Evolutionary conservation across 352 stramenopile genomes (phyloP), one percentile per base, ranked within the genome.

Genomic region (Globisporangium cylindrosporum): DNA sequence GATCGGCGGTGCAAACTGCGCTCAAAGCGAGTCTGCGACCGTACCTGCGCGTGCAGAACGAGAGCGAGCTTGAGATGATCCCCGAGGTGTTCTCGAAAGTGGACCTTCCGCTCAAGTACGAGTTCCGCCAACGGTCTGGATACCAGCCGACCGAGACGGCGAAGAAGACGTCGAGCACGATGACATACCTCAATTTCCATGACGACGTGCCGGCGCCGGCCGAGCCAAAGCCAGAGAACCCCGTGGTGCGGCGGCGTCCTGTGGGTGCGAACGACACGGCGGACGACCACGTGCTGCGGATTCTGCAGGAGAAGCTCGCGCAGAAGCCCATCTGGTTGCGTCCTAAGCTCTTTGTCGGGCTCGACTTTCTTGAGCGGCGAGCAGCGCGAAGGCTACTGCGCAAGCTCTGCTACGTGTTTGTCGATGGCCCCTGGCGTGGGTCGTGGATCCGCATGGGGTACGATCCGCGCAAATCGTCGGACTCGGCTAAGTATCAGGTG

Each of bases 391-490:
- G 84, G 0, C 70, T 94, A 3, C 64, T 93, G 34, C 78, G 83
- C 5, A 86, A 87, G 57, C 68, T 94, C 59, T 94, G 87, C 74
- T 94, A 94, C 61, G 86, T 94, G 38, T 93, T 93, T 72, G 80
- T 93, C 6, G 86, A 93, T 62, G 87, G 87, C 3, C 87, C 87
- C 20, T 94, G 87, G 87, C 81, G 87, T 60, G 83, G 85, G 0
- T 92, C 82, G 57, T 94, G 84, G 84, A 88, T 94, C 22, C 85
- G 86, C 27, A 91, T 93, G 79, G 87, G 87, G 12, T 93, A 92
- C 65, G 87, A 94, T 55, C 87, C 87, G 6, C 74, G 87, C 32
- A 70, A 63, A 48, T 71, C 69, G 0, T 72, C 69, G 7, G 76
- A 83, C 27, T 77, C 82, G 8, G 84, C 82, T 25, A 74, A 73